A percentile compares a stretch with the other conserved stretches of the same genome.
phyloP scores from a whole-genome alignment of 768 basidiomycete species.

The Hemileccinum impolitum region DNA sequence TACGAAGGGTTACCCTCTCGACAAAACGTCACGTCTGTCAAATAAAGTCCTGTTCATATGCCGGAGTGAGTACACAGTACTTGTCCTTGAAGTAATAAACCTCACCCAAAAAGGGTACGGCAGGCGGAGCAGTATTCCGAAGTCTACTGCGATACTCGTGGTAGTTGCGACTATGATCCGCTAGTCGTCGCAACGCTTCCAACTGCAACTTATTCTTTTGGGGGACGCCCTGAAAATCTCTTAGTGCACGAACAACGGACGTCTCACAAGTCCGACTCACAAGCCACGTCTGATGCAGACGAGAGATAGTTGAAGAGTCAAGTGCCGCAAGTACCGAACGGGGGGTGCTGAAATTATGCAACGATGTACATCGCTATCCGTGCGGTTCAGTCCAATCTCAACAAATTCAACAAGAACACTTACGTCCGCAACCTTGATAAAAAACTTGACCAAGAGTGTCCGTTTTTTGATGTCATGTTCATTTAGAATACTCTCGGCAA shows the following conservation, averaged over 20 bases:
- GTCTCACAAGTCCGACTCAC: conserved; percentile 44
- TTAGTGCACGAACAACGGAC: conserved; percentile 5
- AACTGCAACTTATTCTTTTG: conserved; percentile 81
- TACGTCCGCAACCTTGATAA: conserved; percentile 90
- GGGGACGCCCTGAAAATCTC: conserved; percentile 60
- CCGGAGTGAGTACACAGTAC: conserved; percentile 7
- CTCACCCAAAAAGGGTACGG: conserved; percentile 91
- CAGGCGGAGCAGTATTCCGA: conserved; percentile 86
- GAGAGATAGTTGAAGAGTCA: conserved; percentile 91
- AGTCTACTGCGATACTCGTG: conserved; percentile 87
- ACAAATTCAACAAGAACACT: conserved; percentile 31
- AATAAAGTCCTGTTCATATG: conserved; percentile 60
- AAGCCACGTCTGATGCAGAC: conserved; percentile 90
- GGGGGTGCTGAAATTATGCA: conserved; percentile 91
- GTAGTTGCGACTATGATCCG: conserved; percentile 89
- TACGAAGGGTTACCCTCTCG: conserved; percentile 90
- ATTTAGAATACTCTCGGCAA: conserved; percentile 88
- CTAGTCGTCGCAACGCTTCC: conserved; percentile 76
- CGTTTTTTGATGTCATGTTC: conserved; percentile 89
- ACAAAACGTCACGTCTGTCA: conserved; percentile 94
- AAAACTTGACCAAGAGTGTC: conserved; percentile 77
- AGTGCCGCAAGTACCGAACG: conserved; percentile 91
- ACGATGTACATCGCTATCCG: conserved; percentile 70
- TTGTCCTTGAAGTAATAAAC: background rate
- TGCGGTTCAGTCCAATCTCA: conserved; percentile 7